Evolutionary conservation across 2,329 filamentous ascomycete species (phyloP).

Genomic region (Pezicula carpinea): DNA sequence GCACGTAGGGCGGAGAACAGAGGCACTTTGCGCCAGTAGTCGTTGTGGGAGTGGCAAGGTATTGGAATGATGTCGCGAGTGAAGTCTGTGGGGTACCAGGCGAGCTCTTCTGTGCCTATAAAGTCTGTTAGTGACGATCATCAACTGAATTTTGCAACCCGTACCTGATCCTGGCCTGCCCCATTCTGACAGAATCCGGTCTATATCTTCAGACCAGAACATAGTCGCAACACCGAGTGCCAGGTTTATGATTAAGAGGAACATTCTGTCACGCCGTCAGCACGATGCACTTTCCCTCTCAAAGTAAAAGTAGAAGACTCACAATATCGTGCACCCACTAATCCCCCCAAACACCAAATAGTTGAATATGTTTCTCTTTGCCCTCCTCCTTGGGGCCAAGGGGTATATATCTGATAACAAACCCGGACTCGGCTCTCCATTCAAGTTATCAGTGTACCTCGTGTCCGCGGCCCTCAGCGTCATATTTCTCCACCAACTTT

Average conservation of each 20-base stretch:
- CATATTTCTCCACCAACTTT: neutral
- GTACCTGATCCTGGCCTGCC: slow-evolving; percentile 30
- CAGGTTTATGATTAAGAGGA: slow-evolving; percentile 31
- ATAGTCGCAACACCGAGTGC: slow-evolving; percentile 27
- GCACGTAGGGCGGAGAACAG: slow-evolving; percentile 56
- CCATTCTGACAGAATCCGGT: slow-evolving; percentile 31
- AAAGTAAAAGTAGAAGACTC: slow-evolving; percentile 19
- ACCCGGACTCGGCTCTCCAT: neutral
- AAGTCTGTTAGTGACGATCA: neutral
- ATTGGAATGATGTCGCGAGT: slow-evolving; percentile 49
- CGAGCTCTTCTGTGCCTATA: slow-evolving; percentile 32
- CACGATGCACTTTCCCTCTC: neutral
- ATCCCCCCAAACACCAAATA: slow-evolving; percentile 32
- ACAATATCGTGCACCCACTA: slow-evolving; percentile 33
- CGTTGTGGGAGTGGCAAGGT: slow-evolving; percentile 64
- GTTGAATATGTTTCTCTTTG: slow-evolving; percentile 18
- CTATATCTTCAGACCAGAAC: slow-evolving; percentile 25
- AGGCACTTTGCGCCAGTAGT: slow-evolving; percentile 62
- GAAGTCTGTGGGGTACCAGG: slow-evolving; percentile 46
- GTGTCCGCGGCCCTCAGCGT: neutral
- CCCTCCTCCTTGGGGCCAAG: slow-evolving; percentile 1
- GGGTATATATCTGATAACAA: slow-evolving; percentile 8
- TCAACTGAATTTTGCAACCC: neutral
- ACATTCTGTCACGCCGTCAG: slow-evolving; percentile 17
- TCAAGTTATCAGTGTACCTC: neutral